Base-by-base conservation (phyloP, 2,329 filamentous ascomycete species). In the Colletotrichum orbiculare region DNA sequence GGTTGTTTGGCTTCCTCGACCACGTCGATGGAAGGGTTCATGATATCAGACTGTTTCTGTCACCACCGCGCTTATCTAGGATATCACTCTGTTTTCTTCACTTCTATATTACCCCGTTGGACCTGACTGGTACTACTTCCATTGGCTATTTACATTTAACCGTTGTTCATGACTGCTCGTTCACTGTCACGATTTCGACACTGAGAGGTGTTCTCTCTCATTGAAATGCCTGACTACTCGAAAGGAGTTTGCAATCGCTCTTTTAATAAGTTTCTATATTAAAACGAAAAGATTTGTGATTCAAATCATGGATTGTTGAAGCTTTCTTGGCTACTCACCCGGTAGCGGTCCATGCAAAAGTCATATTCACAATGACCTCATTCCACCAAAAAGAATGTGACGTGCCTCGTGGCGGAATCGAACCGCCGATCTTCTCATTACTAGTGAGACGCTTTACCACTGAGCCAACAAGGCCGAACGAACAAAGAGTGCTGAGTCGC, bases 351-450 rank as follows among this genome's bases (percentile, higher is more conserved):
- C 3, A 5, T 5, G 25, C 25, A 25, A 5, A 25, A 25, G 4
- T 25, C 25, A 25, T 25, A 25, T 25, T 25, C 42, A 8, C n/a
- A 8, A 4, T 17, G 10, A 6, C 42, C 5, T 45, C 42, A 15
- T 45, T 12, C 7, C 13, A 45, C 8, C 9, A 8, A 13, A 15
- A 13, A 12, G 2, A 17, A 8, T 8, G 42, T 2, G 42, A 13
- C 6, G 13, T 46, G 43, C 43, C 43, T 46, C 43, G n/a, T 57
- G 54, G n/a, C 35, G n/a, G 54, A 57, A 49, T 49, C 54, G 54
- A 57, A 57, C 54, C n/a, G 35, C n/a, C 54, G 54, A 57, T 57
- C 54, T 57, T 41, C 54, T 57, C 54, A 57, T 57, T 57, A 57
- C 54, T 57, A 57, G 54, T 57, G 54, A 57, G 54, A 49, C 54